Percentiles rank a stretch among this genome's conserved stretches.
These are phyloP conservation scores for Fulvia fulva DNA, from an alignment of 2,329 filamentous ascomycete species.

Conservation along the genomic window DNA sequence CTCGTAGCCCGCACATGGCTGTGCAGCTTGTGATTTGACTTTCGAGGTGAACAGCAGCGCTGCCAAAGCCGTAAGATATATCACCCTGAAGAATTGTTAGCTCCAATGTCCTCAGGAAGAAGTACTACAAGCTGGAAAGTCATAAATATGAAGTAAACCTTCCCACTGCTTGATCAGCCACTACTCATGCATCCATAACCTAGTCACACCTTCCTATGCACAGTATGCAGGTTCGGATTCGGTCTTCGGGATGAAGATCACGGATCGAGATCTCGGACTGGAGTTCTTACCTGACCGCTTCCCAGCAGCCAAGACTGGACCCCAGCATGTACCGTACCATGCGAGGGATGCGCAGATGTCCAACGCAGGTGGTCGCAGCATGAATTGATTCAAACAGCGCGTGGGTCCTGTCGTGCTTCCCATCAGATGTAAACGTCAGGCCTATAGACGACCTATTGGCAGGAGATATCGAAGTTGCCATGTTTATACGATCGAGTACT, in stretches of 20 bases:
- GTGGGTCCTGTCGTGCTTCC: too few relatives aligned
- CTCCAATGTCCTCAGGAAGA: background rate
- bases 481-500: too few relatives aligned
- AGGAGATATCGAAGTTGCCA: too few relatives aligned
- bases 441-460: too few relatives aligned
- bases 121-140: background rate
- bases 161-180: background rate
- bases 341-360: too few relatives aligned
- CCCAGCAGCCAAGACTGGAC: too few relatives aligned
- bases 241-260: background rate
- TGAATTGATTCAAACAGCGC: too few relatives aligned
- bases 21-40: background rate
- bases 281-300: too few relatives aligned
- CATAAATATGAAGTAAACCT: background rate
- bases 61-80: background rate
- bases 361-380: too few relatives aligned
- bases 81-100: background rate
- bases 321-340: too few relatives aligned
- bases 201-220: background rate
- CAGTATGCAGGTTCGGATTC: background rate
- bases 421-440: too few relatives aligned
- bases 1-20: constrained; percentile 12
- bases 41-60: background rate
- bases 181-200: background rate
- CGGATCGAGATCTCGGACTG: too few relatives aligned